phyloP scores from a whole-genome alignment of 78 protist genomes.

The Monocercomonoides exilis region DNA sequence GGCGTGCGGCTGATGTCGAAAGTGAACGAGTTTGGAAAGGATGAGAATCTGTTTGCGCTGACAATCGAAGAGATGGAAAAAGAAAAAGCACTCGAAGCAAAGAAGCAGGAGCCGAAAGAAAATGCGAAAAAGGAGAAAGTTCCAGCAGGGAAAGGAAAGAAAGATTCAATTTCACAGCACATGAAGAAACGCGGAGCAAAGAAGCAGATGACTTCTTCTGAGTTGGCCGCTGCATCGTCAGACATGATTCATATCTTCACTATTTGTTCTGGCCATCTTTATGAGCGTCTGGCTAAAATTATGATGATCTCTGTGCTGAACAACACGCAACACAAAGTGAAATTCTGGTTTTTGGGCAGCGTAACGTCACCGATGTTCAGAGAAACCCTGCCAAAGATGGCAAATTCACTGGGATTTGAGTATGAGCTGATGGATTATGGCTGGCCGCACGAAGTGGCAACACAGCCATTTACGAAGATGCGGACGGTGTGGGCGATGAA shows the following conservation, averaged over 20 bases:
- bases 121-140: background rate
- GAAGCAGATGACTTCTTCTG: background rate
- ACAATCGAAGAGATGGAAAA: background rate
- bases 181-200: background rate
- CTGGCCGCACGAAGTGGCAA: constrained; percentile 28
- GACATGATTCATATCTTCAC: constrained; percentile 14
- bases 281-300: constrained; percentile 22
- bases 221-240: background rate
- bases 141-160: background rate
- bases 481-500: constrained; percentile 42
- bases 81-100: background rate
- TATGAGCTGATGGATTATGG: background rate
- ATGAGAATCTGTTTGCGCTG: background rate
- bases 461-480: background rate
- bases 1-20: background rate
- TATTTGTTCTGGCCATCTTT: constrained; percentile 24
- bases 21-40: background rate
- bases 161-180: background rate
- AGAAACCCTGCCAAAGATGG: background rate
- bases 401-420: constrained; percentile 21
- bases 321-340: background rate
- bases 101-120: background rate
- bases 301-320: constrained; percentile 23
- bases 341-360: constrained; percentile 18
- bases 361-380: constrained; percentile 17